A percentile compares a stretch with the other conserved stretches of the same genome.
phyloP scores from a whole-genome alignment of 2,329 filamentous ascomycete species.

The Aspergillus sp. region DNA sequence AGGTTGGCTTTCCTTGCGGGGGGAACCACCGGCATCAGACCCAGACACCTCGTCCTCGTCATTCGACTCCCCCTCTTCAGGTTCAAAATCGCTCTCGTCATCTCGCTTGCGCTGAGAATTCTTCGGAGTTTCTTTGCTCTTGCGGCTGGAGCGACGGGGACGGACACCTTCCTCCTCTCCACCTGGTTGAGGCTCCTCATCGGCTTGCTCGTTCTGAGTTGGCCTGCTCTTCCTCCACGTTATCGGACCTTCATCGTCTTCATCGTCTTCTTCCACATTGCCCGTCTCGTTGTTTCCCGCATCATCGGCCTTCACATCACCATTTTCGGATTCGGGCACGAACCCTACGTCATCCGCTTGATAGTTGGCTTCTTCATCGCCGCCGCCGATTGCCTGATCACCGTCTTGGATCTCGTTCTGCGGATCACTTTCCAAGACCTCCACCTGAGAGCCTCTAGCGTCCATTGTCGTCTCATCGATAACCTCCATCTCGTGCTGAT shows the following conservation, averaged over 20 bases:
- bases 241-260: constrained; percentile 48
- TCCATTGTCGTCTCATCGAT: constrained; percentile 36
- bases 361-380: constrained; percentile 13
- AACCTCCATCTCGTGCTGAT: constrained; percentile 37
- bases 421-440: constrained; percentile 35
- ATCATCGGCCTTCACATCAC: constrained; percentile 22
- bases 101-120: constrained; percentile 41
- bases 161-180: constrained; percentile 20
- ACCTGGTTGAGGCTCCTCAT: constrained; percentile 14
- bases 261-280: constrained; percentile 38
- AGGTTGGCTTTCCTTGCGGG: constrained; percentile 31
- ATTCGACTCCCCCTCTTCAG: constrained; percentile 43
- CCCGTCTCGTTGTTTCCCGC: constrained; percentile 31
- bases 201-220: constrained; percentile 14
- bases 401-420: constrained; percentile 26
- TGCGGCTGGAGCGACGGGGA: constrained; percentile 31
- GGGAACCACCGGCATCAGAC: constrained; percentile 40
- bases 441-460: constrained; percentile 32
- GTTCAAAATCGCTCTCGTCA: constrained; percentile 57
- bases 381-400: constrained; percentile 14
- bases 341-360: constrained; percentile 28
- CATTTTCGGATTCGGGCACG: constrained; percentile 35
- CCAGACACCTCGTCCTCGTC: constrained; percentile 41
- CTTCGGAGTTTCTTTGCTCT: constrained; percentile 30
- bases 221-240: constrained; percentile 35